Evolutionary conservation across 345 rosid genomes (phyloP).

Genomic region (Gynandropsis gynandra): DNA sequence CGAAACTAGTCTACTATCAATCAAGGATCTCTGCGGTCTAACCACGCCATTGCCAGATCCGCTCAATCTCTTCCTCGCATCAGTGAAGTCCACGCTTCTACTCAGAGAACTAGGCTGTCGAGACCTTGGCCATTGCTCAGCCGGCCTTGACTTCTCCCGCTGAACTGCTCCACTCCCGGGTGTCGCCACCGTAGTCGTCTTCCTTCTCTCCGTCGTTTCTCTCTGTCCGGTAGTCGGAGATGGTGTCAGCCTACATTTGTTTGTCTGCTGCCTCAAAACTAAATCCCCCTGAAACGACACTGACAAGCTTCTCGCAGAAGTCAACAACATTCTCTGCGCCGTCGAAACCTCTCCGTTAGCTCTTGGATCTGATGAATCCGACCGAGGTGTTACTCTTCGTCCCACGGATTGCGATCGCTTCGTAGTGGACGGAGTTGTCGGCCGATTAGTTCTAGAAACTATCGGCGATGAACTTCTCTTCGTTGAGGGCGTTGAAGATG

Average conservation of each 20-base stretch:
- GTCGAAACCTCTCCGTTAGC: conserved; percentile 36
- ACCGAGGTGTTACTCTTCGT: conserved; percentile 49
- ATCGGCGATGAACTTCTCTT: conserved; percentile 60
- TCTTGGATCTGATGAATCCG: conserved; percentile 36
- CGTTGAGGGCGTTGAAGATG: conserved; percentile 23
- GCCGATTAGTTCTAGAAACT: conserved; percentile 35
- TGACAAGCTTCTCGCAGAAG: conserved; percentile 70
- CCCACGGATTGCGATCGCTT: conserved; percentile 66
- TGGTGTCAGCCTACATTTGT: conserved; percentile 51
- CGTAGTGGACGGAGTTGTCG: conserved; percentile 31
- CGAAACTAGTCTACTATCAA: conserved; percentile 34
- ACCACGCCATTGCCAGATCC: conserved; percentile 49
- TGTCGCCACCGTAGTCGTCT: conserved; percentile 21
- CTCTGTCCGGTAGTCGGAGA: conserved; percentile 36
- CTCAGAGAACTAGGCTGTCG: conserved; percentile 41
- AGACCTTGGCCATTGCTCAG: conserved; percentile 71
- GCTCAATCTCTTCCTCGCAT: conserved; percentile 37
- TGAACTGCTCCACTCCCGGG: conserved; percentile 36
- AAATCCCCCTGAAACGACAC: conserved; percentile 80
- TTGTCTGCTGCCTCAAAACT: conserved; percentile 37
- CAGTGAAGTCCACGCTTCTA: conserved; percentile 57
- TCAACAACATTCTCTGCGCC: conserved; percentile 57
- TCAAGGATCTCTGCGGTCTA: conserved; percentile 45
- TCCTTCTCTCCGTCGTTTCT: conserved; percentile 62
- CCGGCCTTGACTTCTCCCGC: conserved; percentile 49